Evolutionary conservation across 208 protist genomes (phyloP).

Genomic region (Acanthamoeba royreba): DNA sequence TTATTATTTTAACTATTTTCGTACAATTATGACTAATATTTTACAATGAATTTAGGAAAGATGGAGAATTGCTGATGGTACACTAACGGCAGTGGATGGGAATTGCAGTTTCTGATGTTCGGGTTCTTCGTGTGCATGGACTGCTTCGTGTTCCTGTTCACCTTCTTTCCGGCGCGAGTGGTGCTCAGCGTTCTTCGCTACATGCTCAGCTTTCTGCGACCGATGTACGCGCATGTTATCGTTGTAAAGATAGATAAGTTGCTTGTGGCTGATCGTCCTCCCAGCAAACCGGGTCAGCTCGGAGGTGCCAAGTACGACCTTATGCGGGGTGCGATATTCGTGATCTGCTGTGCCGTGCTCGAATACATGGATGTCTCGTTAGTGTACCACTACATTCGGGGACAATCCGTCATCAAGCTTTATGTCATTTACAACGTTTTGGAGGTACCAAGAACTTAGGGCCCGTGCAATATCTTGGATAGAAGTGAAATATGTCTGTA

Average conservation of each 20-base stretch:
- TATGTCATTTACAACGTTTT: constrained; percentile 94
- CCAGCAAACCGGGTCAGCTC: too few relatives aligned
- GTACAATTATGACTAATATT: not conserved
- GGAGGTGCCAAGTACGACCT: constrained; percentile 48
- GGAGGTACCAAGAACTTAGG: too few relatives aligned
- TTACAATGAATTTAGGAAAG: not conserved
- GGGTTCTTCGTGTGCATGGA: constrained; percentile 78
- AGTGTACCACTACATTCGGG: constrained; percentile 86
- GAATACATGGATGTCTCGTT: constrained; percentile 74
- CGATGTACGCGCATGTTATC: not conserved
- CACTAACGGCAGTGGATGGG: too few relatives aligned
- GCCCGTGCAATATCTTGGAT: too few relatives aligned
- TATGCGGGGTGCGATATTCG: constrained; percentile 56
- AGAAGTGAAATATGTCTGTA: not conserved
- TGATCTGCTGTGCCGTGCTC: constrained; percentile 52
- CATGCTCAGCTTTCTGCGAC: not conserved
- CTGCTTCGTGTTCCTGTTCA: constrained; percentile 73
- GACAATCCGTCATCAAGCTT: constrained; percentile 89
- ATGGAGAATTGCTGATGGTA: not conserved
- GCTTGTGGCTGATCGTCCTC: too few relatives aligned
- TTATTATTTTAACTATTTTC: not conserved
- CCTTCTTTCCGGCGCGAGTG: constrained; percentile 71
- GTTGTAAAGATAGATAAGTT: too few relatives aligned
- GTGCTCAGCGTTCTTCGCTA: constrained; percentile 45
- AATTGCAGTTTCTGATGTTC: constrained; percentile 65